Base-by-base conservation (phyloP, 441 rosid genomes). In the Syzygium syzygioides region DNA sequence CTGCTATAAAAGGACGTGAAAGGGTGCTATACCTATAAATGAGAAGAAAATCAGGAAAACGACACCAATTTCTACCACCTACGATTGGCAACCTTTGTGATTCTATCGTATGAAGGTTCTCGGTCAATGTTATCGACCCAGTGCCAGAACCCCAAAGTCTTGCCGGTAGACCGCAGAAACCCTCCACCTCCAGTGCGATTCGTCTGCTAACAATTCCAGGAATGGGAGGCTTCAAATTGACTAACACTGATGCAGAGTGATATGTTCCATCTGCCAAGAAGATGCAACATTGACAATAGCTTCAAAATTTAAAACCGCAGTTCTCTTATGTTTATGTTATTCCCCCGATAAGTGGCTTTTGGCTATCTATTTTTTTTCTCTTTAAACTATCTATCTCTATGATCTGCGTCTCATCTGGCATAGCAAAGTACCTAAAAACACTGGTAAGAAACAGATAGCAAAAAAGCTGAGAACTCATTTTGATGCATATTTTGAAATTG, bases 91-190 rank as follows among this genome's bases (percentile, higher is more conserved):
- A 98, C 93, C 93, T 93, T 96, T 45, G 98, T 96, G 91, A 92
- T 88, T 84, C 94, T 89, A 98, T 94, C 7, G 99, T 95, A 89
- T 96, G 96, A 56, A 94, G 93, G 88, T 98, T 96, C 91, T 96
- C 99, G 2, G 98, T 95, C 92, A 98, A 93, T 88, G 99, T 94
- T 55, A 98, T 94, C 90, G 98, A 92, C 52, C 99, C 99, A 5
- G 98, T 95, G 85, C 98, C 98, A 0, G 97, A 92, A 90, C 99
- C 99, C 98, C 98, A 98, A 59, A 98, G 92, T 88, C 99, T 98
- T 84, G 99, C 99, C 92, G 96, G 91, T 60, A 96, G 89, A 91
- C 98, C 94, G 92, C 99, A 96, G 89, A 96, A 93, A 50, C 99
- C 99, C 92, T 98, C 41, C 41, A 5, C 41, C 41, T 41, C 99